Conservation (phyloP, 1,284 basidiomycete species). For the Moesziomyces sp. region DNA sequence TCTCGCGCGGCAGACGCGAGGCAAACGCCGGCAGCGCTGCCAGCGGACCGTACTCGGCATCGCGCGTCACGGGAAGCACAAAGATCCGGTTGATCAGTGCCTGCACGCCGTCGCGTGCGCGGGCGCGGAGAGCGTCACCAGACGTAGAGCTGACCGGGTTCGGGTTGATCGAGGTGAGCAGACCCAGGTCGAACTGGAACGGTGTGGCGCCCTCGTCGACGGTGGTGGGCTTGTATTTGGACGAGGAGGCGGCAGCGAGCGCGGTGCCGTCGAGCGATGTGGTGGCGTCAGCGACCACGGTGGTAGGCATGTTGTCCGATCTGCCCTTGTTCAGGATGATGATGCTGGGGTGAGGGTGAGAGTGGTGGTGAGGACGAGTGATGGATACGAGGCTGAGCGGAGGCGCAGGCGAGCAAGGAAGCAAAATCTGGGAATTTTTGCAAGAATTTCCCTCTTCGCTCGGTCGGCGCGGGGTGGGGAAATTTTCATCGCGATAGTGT, state of each 20-base stretch:
- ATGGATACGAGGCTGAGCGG: too few relatives aligned
- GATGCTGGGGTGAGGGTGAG: neutral
- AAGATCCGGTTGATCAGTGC: conserved; percentile 83
- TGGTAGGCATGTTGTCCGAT: conserved; percentile 17
- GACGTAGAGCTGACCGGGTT: conserved; percentile 83
- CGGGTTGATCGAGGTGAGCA: conserved; percentile 85
- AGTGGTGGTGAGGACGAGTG: neutral
- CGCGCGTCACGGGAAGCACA: conserved; percentile 78
- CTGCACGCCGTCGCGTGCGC: conserved; percentile 88
- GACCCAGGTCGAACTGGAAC: conserved; percentile 83
- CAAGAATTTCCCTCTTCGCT: too few relatives aligned
- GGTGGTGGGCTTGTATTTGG: conserved; percentile 47
- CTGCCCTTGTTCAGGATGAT: neutral
- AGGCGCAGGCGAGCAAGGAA: too few relatives aligned
- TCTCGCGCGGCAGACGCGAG: conserved; percentile 85
- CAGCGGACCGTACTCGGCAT: conserved; percentile 82
- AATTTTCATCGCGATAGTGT: too few relatives aligned
- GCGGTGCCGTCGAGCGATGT: conserved; percentile 42
- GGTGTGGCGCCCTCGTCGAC: conserved; percentile 77
- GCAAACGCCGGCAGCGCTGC: conserved; percentile 77
- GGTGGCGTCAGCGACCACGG: conserved; percentile 25
- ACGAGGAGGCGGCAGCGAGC: conserved; percentile 32
- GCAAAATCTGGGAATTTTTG: too few relatives aligned
- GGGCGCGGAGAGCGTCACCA: conserved; percentile 81
- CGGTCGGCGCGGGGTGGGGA: too few relatives aligned